Percentiles rank a stretch among this genome's conserved stretches.
phyloP scores from a whole-genome alignment of 495 filamentous ascomycete species.

The Xylaria curta region DNA sequence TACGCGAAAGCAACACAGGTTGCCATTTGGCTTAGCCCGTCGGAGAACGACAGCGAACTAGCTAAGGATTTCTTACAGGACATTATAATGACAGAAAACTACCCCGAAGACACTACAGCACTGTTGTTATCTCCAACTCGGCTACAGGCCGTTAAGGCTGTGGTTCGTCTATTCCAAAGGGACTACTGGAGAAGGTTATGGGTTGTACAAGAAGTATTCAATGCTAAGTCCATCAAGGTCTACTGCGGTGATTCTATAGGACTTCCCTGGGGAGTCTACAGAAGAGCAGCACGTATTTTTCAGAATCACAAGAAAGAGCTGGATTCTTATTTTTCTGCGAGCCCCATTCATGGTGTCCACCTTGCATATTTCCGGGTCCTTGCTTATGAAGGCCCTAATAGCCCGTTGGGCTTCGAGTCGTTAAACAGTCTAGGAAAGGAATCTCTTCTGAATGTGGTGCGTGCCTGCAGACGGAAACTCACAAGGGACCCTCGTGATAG shows the following conservation, averaged over 20 bases:
- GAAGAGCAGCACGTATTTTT: background rate
- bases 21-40: slow-evolving; percentile 47
- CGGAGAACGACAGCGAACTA: slow-evolving; percentile 33
- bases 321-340: background rate
- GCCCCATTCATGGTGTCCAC: background rate
- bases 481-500: slow-evolving; percentile 4
- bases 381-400: background rate
- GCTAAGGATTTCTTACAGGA: slow-evolving; percentile 13
- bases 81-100: background rate
- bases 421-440: background rate
- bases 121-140: background rate
- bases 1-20: slow-evolving; percentile 42
- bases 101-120: background rate
- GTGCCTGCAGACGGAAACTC: background rate
- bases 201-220: slow-evolving; percentile 44
- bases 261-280: slow-evolving; percentile 26
- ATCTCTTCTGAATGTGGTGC: background rate
- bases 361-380: background rate
- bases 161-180: slow-evolving; percentile 39
- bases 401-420: background rate
- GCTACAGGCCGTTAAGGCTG: slow-evolving; percentile 25
- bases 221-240: slow-evolving; percentile 33
- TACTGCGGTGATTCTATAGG: slow-evolving; percentile 34
- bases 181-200: slow-evolving; percentile 43
- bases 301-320: background rate